phyloP scores from a whole-genome alignment of 257 asterid genomes.

The Solanum okadae region DNA sequence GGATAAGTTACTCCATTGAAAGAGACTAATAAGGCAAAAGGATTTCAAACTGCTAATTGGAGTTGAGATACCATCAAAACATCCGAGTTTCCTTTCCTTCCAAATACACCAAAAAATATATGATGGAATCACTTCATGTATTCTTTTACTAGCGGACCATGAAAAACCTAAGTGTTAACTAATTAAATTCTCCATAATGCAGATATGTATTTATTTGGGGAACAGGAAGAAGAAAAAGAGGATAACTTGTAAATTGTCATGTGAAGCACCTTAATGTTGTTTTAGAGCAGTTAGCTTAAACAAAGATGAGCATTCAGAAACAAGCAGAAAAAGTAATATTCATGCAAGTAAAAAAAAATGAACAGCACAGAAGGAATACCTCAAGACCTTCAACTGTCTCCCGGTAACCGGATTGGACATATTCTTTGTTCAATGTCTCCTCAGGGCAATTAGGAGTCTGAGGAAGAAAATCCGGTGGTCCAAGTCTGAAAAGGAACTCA shows the following conservation, averaged over 20 bases:
- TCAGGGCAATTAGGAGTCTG: conserved; percentile 84
- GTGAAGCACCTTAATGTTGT: background rate
- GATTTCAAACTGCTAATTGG: too few species aligned
- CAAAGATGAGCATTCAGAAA: background rate
- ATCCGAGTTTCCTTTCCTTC: too few species aligned
- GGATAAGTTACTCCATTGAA: too few species aligned
- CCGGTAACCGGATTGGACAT: conserved; percentile 80
- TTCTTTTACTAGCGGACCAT: background rate
- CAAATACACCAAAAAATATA: too few species aligned
- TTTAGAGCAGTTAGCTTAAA: background rate
- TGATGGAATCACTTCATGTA: background rate
- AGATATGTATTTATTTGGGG: background rate
- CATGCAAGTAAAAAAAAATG: background rate
- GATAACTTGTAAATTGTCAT: background rate
- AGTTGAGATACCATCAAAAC: too few species aligned
- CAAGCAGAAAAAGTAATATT: background rate
- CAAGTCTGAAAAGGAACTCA: conserved; percentile 58
- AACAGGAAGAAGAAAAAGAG: background rate
- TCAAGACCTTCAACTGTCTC: conserved; percentile 94
- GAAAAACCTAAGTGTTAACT: background rate
- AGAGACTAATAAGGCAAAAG: too few species aligned
- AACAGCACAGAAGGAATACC: conserved; percentile 26
- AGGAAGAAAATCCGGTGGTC: conserved; percentile 91
- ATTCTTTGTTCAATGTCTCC: conserved; percentile 80
- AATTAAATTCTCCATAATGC: background rate